Conservation (phyloP, 1,284 basidiomycete species). For the Farysia itapuensis region DNA sequence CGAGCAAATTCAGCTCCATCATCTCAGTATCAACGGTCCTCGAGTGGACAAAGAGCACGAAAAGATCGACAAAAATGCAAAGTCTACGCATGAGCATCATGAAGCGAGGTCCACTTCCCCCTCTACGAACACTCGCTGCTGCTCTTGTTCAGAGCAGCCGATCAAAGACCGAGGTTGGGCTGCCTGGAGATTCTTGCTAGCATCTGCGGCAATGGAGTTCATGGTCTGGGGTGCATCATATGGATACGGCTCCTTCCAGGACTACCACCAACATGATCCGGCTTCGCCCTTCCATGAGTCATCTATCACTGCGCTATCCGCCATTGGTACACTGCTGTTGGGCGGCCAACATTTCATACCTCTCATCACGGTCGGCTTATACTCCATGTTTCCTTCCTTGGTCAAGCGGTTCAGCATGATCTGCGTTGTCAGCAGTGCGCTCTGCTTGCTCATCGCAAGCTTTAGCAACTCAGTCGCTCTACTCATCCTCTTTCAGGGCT, state of each 20-base stretch:
- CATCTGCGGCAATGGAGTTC: slow-evolving; percentile 25
- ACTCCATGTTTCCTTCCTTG: slow-evolving; percentile 28
- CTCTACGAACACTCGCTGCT: no score
- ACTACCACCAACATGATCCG: slow-evolving; percentile 44
- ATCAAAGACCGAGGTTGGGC: slow-evolving; percentile 21
- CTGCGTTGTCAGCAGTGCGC: slow-evolving; percentile 11
- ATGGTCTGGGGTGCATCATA: slow-evolving; percentile 43
- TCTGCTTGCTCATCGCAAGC: slow-evolving; percentile 41
- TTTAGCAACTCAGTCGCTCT: slow-evolving; percentile 28
- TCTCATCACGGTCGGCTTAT: slow-evolving; percentile 32
- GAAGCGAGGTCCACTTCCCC: no score
- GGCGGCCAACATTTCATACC: slow-evolving; percentile 44
- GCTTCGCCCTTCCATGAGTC: slow-evolving; percentile 34
- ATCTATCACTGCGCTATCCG: slow-evolving; percentile 27
- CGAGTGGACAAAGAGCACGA: no score
- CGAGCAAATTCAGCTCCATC: no score
- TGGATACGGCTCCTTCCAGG: slow-evolving; percentile 53
- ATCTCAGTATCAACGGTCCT: no score
- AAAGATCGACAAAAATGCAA: no score
- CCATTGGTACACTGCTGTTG: slow-evolving; percentile 40
- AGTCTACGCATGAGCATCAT: no score
- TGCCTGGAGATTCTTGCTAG: slow-evolving; percentile 29
- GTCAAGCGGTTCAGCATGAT: slow-evolving; percentile 27
- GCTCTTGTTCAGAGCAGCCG: no score
- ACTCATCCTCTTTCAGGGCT: slow-evolving; percentile 42